Evolutionary conservation across 179 eudicot genomes (phyloP).

Genomic region (Silene vulgaris): DNA sequence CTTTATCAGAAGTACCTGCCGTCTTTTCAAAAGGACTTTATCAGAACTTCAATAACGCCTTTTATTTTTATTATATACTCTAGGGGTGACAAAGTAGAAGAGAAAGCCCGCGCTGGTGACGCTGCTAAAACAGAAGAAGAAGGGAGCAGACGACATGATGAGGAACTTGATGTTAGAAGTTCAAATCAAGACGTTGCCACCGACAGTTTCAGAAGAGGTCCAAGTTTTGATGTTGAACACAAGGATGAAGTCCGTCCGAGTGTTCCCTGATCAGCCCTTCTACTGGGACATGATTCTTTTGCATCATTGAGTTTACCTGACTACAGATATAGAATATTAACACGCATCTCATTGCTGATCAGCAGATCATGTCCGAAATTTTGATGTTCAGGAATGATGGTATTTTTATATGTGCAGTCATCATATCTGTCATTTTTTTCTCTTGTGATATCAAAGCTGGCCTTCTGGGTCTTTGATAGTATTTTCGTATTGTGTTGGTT

Average conservation of each 20-base stretch:
- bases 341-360: no score
- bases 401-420: no score
- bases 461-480: no score
- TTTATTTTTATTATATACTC: background rate
- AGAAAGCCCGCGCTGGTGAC: conserved; percentile 15
- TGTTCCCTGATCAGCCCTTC: background rate
- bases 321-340: no score
- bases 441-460: no score
- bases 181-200: background rate
- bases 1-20: background rate
- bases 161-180: conserved; percentile 7
- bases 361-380: no score
- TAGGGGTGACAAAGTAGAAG: conserved; percentile 30
- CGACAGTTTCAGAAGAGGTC: conserved; percentile 11
- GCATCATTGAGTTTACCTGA: background rate
- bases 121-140: conserved; percentile 13
- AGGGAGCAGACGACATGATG: conserved; percentile 8
- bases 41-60: background rate
- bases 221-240: background rate
- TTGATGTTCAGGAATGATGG: no score
- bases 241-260: background rate
- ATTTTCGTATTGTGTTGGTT: no score
- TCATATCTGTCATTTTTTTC: no score
- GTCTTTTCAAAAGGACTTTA: no score
- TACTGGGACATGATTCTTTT: background rate